Evolutionary conservation across 345 rosid genomes (phyloP), one percentile per base, ranked within the genome.

Genomic region (Microcos paniculata): DNA sequence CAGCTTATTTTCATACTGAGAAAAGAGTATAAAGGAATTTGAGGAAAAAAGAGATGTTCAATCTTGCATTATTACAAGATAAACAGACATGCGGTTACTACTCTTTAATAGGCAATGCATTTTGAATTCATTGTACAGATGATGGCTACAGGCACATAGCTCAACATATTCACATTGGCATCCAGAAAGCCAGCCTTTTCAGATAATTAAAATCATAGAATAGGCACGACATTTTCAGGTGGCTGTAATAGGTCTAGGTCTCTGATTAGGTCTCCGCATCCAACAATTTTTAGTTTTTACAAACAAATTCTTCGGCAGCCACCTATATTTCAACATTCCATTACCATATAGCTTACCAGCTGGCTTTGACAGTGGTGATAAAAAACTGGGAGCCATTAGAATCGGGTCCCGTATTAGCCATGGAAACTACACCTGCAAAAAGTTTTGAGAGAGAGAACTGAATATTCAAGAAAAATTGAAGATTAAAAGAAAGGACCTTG

Each of bases 361-460:
- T 85, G 83, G 99, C 89, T 85, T 96, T 96, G 68, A 93, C 82
- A 1, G 99, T 90, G 70, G 98, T 90, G 79, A 96, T 93, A 76
- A 90, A 96, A 83, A 96, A 96, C 88, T 96, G 99, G 0, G 94
- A 96, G 76, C 99, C 99, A 79, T 93, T 96, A 43, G 98, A 90
- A 84, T 96, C 90, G 1, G 94, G 96, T 48, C 99, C 97, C 42
- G 96, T 79, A 83, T 93, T 96, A 72, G 81, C 98, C 99, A 96
- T 96, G 35, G 98, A 92, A 72, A 96, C 94, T 59, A 85, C 91
- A 62, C 99, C 99, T 93, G 69, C 31, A 75, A 77, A 30, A 61
- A 51, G 40, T 9, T 18, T 46, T 26, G 24, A 43, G 53, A 38
- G 23, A 67, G 49, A 4, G 59, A 67, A 42, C 35, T 46, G 61